Percentiles rank a stretch among this genome's conserved stretches.
Conservation (phyloP, 1,284 basidiomycete species). For the Cryptococcus sp. region DNA sequence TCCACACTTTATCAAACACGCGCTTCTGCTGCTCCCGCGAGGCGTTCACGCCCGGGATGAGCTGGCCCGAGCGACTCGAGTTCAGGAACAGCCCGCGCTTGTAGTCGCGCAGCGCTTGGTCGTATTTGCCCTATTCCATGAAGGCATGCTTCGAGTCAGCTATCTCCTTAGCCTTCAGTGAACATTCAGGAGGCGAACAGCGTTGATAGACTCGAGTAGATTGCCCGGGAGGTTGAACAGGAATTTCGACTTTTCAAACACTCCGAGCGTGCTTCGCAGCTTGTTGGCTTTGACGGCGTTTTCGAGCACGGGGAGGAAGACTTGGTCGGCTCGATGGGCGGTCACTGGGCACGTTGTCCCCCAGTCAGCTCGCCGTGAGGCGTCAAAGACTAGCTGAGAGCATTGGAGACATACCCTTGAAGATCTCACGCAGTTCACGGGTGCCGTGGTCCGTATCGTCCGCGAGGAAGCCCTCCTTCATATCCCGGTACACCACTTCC, state of each 20-base stretch:
- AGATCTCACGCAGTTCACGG: conserved; percentile 71
- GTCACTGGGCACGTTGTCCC: conserved; percentile 48
- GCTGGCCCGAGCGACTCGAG: conserved; percentile 78
- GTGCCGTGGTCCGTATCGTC: conserved; percentile 77
- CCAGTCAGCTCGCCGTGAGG: not conserved
- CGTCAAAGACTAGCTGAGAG: not conserved
- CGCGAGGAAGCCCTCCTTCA: conserved; percentile 82
- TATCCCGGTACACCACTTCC: conserved; percentile 81
- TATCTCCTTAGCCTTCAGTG: not conserved
- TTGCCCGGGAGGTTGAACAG: conserved; percentile 96
- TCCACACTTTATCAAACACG: conserved; percentile 95
- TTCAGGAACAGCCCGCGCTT: conserved; percentile 93
- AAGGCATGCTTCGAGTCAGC: not conserved
- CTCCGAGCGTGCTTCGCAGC: conserved; percentile 84
- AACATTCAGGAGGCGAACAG: conserved; percentile 56
- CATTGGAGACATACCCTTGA: conserved; percentile 64
- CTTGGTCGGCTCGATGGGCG: conserved; percentile 86
- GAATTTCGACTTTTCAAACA: conserved; percentile 96
- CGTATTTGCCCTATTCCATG: conserved; percentile 76
- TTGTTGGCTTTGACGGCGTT: conserved; percentile 93
- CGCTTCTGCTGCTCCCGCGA: conserved; percentile 75
- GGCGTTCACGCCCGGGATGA: conserved; percentile 57
- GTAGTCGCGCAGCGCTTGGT: conserved; percentile 90
- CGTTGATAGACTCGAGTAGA: conserved; percentile 85
- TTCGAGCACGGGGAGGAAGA: conserved; percentile 93